Percentiles rank a stretch among this genome's conserved stretches.
phyloP scores from a whole-genome alignment of 768 basidiomycete genomes.

The Rhodosporidiobolus sp. region DNA sequence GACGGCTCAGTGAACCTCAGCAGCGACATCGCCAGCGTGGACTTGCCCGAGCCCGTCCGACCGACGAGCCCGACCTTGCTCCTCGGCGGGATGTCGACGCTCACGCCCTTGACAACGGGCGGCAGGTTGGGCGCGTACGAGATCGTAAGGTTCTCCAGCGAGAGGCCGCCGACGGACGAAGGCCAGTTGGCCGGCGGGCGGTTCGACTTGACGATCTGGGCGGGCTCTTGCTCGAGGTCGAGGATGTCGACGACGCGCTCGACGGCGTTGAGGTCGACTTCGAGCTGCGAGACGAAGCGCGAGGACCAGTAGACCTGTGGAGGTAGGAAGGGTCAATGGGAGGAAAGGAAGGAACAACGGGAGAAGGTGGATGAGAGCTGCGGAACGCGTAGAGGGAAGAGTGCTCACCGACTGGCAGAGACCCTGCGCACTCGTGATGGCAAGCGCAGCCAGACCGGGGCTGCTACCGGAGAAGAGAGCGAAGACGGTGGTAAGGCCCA shows the following conservation, averaged over 20 bases:
- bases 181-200: conserved; percentile 55
- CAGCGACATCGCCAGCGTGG: conserved; percentile 54
- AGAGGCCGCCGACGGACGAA: conserved; percentile 54
- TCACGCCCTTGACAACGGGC: conserved; percentile 59
- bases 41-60: conserved; percentile 60
- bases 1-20: conserved; percentile 64
- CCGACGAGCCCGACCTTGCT: conserved; percentile 68
- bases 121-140: conserved; percentile 64
- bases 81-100: conserved; percentile 60
- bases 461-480: conserved; percentile 60
- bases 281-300: conserved; percentile 44
- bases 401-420: conserved; percentile 6
- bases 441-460: conserved; percentile 65
- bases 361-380: not conserved
- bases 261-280: conserved; percentile 42
- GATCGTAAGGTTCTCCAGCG: conserved; percentile 61
- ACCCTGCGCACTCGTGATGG: conserved; percentile 63
- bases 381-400: conserved; percentile 7
- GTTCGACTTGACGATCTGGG: conserved; percentile 34
- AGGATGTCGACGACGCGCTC: conserved; percentile 49
- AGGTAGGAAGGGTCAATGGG: no score
- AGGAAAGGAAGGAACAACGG: not conserved
- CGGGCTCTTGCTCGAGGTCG: conserved; percentile 28
- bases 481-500: conserved; percentile 66
- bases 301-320: not conserved